Base-by-base conservation (phyloP, 1,284 basidiomycete genomes). In the Vanrija humicola region DNA sequence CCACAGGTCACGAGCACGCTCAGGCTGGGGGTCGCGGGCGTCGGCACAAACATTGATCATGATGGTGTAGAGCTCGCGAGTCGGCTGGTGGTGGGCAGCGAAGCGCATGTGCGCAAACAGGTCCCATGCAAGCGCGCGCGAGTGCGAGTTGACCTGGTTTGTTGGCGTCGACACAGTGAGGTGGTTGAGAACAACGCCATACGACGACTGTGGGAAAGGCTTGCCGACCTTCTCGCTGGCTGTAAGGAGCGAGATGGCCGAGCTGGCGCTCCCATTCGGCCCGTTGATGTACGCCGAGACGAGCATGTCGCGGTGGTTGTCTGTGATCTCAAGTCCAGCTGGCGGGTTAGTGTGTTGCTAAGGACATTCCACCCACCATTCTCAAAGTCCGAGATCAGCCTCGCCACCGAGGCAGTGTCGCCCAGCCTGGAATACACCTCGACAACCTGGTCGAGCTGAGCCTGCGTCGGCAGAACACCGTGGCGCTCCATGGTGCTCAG, bases 91-190 rank as follows among this genome's bases (percentile, higher is more conserved):
- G 68, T 98, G 92, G 0, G 94, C 90, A 6, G 89, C 87, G 52
- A 97, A 89, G 50, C 96, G 89, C 90, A 97, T 96, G 72, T 98
- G 93, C 3, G 89, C 80, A 72, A 92, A 98, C 23, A 98, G 81
- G 66, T 97, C 90, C 90, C 90, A 96, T 0, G 89, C 92, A 57
- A 89, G 85, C 0, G 87, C 86, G 50, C 62, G 70, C 14, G 53
- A 67, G 47, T 57, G 70, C 29, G 66, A 59, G 44, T 56, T 57
- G 12, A 67, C 57, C n/a, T 65, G 55, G 7, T 46, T 44, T 14
- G 48, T 45, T 21, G 52, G 46, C 3, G 66, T 54, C 2, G 63
- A 63, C 43, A 48, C 55, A 14, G 72, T 64, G 14, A 79, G 70
- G 43, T 67, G 67, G n/a, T 52, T 18, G 8, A 79, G 66, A 34